Base-by-base conservation (phyloP, 208 protist genomes). In the Trypanosoma cruzi region DNA sequence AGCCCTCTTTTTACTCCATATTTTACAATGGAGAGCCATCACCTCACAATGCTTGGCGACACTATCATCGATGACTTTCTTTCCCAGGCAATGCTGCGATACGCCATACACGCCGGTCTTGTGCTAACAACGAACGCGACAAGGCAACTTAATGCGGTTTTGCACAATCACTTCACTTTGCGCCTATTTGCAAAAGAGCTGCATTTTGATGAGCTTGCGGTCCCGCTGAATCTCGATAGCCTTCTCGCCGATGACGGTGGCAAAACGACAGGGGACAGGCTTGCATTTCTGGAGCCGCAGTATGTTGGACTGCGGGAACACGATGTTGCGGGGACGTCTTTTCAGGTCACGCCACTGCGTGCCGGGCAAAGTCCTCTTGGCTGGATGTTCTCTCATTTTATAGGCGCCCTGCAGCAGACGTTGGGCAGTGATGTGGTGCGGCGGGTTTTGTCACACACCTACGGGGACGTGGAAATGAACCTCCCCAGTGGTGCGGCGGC, bases 311-410 rank as follows among this genome's bases (percentile, higher is more conserved):
- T 86, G 37, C 65, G 69, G 20, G 68, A 65, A 4, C 68, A 67
- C 4, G 88, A 96, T 61, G 55, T 88, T 10, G 69, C 65, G 11
- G 90, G 90, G n/a, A 93, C 87, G 0, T 91, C 88, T 1, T 92
- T 93, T 68, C 68, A 90, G 5, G 57, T 81, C 0, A 69, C 75
- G 18, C 79, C 88, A n/a, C 80, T 93, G 24, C 63, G 81, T 7
- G 82, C 54, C 29, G 85, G 83, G 5, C 90, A 96, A 66, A 93
- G 84, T 64, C 63, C 85, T 2, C 71, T 96, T 14, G 90, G 88
- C 5, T 96, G 90, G 88, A 84, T 88, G 37, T 85, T 96, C 53
- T 94, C 88, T 0, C 90, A 96, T 52, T 94, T 96, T 67, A 66
- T 96, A 28, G 90, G 88, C 20, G 84, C 86, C 1, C 46, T 92